Evolutionary conservation across 176 grass and related monocot species (phyloP), one percentile per base, ranked within the genome.

Genomic region (Puccinellia tenuiflora): DNA sequence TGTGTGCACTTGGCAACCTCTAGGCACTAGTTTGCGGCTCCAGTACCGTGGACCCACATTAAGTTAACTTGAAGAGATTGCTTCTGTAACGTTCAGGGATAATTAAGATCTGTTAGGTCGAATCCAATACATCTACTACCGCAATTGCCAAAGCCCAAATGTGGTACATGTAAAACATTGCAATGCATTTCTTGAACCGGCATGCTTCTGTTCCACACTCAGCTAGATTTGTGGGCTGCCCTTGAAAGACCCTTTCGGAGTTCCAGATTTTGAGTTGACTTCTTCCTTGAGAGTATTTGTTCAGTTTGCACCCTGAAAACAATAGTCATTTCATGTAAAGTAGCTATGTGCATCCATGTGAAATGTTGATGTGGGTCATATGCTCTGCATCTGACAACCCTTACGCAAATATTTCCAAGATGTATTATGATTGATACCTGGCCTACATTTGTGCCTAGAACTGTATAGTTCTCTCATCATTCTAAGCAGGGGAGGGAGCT

Each of bases 51-150:
- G 81, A 26, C 20, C 45, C 67, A 33, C 10, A 70, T 78, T 79
- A 54, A 65, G 55, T 79, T 84, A 47, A 73, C 28, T 52, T 73
- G 78, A 85, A 72, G 56, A 57, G 79, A 77, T 73, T 57, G 67
- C 55, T 67, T 79, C 66, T 47, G n/a, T 68, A 55, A 78, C 65
- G 17, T 82, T 47, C 71, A 56, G 55, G 46, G 24, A 20, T 78
- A 76, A n/a, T 48, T 34, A 21, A 33, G 80, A 68, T 59, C 22
- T 8, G n/a, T 39, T 76, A 79, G 75, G 68, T 45, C 6, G 9
- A 75, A 83, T 73, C 29, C 17, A 28, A 57, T 73, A 73, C 65
- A 42, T 83, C n/a, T 42, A 29, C 66, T 73, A 54, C 14, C 2
- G 14, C 66, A 28, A 31, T 52, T 73, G 74, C 64, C 20, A 65